Evolutionary conservation across 2,329 filamentous ascomycete genomes (phyloP), one percentile per base, ranked within the genome.

Genomic region (Colletotrichum sp.): DNA sequence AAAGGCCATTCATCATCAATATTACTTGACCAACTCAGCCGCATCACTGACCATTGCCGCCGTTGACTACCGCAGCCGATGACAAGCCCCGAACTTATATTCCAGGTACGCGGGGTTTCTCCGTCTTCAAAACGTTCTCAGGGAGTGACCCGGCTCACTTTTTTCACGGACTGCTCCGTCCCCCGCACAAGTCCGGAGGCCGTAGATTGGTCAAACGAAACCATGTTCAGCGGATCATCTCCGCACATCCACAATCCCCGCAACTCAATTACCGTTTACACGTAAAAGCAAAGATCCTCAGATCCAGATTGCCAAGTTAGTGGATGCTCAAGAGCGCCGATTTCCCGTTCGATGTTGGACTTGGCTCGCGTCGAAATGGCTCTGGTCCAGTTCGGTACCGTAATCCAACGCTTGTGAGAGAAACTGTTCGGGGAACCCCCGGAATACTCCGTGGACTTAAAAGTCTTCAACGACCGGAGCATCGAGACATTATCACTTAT

Each of bases 131-230:
- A 1, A 5, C 18, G 5, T 18, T 30, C n/a, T 28, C 28, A 36
- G 12, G 65, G 48, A 68, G 44, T 30, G 22, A 2, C 30, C 59
- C 59, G 30, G 59, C 3, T 48, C 7, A 4, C 26, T 6, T 13
- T 9, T 8, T 8, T 8, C 2, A 15, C 66, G 32, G 55, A 30
- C 44, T 22, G 12, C 55, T 69, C 55, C 67, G 34, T 32, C 8
- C 34, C 34, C 55, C 24, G 57, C 16, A 28, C 24, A n/a, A 26
- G 32, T 5, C 32, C 64, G 65, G 24, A 34, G n/a, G 80, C 79
- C 36, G 76, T 86, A 16, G 63, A 63, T 10, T 32, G 69, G 62
- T n/a, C 28, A n/a, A 15, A 34, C 3, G 13, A 15, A 39, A 36
- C 3, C 7, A 34, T 59, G 8, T 59, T 30, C 22, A 68, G 34